Evolutionary conservation across 352 stramenopile genomes (phyloP).

Genomic region (Phytophthora boehmeriae): DNA sequence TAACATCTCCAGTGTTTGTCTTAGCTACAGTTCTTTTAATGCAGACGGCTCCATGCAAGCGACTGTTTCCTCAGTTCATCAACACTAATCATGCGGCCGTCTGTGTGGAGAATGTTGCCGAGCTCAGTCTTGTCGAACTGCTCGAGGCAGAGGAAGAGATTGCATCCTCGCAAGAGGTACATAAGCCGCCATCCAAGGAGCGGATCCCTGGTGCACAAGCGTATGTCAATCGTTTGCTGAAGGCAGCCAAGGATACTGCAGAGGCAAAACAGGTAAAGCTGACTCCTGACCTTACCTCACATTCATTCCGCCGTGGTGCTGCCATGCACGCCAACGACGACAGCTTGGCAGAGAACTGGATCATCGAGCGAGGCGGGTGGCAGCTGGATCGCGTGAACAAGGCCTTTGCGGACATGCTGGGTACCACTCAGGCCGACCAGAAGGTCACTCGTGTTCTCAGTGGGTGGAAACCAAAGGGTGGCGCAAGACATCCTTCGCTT

Average conservation of each 20-base stretch:
- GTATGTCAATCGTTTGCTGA: conserved; percentile 17
- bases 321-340: conserved; percentile 19
- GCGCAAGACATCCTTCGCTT: conserved; percentile 4
- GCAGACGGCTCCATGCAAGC: neutral
- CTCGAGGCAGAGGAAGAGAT: conserved; percentile 3
- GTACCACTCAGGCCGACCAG: conserved; percentile 5
- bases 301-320: conserved; percentile 9
- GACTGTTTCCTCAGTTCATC: neutral
- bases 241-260: neutral
- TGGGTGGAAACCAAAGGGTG: conserved; percentile 9
- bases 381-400: conserved; percentile 8
- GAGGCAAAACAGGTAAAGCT: neutral
- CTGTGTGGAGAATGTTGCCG: no score
- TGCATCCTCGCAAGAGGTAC: neutral
- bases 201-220: conserved; percentile 11
- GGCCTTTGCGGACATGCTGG: conserved; percentile 19
- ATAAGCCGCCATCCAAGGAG: neutral
- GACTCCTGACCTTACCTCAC: conserved; percentile 3
- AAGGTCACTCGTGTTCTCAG: neutral
- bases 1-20: neutral
- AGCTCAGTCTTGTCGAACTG: neutral
- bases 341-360: conserved; percentile 1
- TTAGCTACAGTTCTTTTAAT: neutral
- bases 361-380: conserved; percentile 12
- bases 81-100: neutral